Evolutionary conservation across 2,329 filamentous ascomycete genomes (phyloP), one percentile per base, ranked within the genome.

Genomic region (Colletotrichum sansevieriae): DNA sequence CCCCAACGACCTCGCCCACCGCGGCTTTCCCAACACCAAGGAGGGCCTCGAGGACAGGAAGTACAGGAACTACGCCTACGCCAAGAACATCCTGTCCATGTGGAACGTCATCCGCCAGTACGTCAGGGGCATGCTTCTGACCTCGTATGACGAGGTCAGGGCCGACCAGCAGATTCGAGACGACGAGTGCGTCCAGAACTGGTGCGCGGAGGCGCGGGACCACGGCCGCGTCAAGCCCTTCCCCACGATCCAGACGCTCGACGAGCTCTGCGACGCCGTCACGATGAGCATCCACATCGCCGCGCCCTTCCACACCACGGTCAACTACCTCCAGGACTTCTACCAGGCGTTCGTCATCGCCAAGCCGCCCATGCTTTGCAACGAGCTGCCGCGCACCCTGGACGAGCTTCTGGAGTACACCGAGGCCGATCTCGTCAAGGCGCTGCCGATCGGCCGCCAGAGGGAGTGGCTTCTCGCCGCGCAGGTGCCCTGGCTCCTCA

Each of bases 241-340:
- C 74, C 83, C 83, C 0, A 74, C 71, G 2, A 79, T 85, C 68
- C 75, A 73, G 33, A 82, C 82, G 0, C 56, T 84, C 12, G 78
- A 81, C 12, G 73, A 78, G 20, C 76, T 86, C 0, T 74, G 79
- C 44, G 81, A 86, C 71, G 82, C 80, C 4, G 74, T 84, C 29
- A 84, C 82, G 22, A 85, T 86, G 84, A 83, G 82, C 74, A 85
- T 86, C 67, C 83, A 86, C 74, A 82, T 84, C 55, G 84, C 84
- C 6, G 78, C 82, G 2, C 83, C 84, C 0, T 82, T 83, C 70
- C 83, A 86, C 74, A 85, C 79, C 3, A 80, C 84, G 6, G 79
- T 86, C 70, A 86, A 86, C 74, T 86, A 86, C 71, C 76, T 85
- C 0, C 84, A 86, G 70, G 80, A 82, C 69, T 86, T 83, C 74